phyloP scores from a whole-genome alignment of 2,329 filamentous ascomycete species.

The Curvularia spicifera region DNA sequence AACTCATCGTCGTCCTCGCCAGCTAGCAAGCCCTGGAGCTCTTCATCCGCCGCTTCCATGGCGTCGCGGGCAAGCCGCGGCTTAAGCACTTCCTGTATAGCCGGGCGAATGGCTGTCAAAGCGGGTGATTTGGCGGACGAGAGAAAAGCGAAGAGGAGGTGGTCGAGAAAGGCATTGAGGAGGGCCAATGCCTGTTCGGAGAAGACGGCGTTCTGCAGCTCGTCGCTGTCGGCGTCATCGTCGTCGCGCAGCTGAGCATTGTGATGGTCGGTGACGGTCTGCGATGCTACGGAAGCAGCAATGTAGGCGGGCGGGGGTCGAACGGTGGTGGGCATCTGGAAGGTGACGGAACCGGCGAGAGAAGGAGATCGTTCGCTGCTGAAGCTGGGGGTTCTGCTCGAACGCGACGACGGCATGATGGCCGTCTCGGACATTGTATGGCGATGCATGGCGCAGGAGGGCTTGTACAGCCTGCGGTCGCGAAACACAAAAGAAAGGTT shows the following conservation, averaged over 20 bases:
- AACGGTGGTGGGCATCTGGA: conserved; percentile 70
- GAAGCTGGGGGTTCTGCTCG: conserved; percentile 59
- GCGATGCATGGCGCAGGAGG: conserved; percentile 40
- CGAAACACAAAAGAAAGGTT: conserved; percentile 11
- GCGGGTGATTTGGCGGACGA: conserved; percentile 78
- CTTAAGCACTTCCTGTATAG: conserved; percentile 86
- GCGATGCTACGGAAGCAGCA: conserved; percentile 82
- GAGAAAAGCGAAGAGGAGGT: conserved; percentile 91
- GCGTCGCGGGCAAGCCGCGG: conserved; percentile 86
- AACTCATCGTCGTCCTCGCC: conserved; percentile 66
- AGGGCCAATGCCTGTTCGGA: conserved; percentile 75
- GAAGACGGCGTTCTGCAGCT: conserved; percentile 73
- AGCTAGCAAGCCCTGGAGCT: conserved; percentile 85
- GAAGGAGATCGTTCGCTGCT: conserved; percentile 72
- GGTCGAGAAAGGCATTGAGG: conserved; percentile 91
- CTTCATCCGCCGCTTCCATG: conserved; percentile 81
- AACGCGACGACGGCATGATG: conserved; percentile 46
- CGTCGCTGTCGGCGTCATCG: conserved; percentile 68
- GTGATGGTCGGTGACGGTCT: conserved; percentile 89
- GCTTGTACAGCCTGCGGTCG: conserved; percentile 4
- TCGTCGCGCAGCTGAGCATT: conserved; percentile 74
- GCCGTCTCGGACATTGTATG: conserved; percentile 45
- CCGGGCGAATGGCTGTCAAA: conserved; percentile 75
- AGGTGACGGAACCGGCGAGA: conserved; percentile 56
- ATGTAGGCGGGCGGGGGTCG: conserved; percentile 86